A percentile compares a stretch with the other conserved stretches of the same genome.
phyloP scores from a whole-genome alignment of 129 eudicot genomes.

The Lonicera japonica region DNA sequence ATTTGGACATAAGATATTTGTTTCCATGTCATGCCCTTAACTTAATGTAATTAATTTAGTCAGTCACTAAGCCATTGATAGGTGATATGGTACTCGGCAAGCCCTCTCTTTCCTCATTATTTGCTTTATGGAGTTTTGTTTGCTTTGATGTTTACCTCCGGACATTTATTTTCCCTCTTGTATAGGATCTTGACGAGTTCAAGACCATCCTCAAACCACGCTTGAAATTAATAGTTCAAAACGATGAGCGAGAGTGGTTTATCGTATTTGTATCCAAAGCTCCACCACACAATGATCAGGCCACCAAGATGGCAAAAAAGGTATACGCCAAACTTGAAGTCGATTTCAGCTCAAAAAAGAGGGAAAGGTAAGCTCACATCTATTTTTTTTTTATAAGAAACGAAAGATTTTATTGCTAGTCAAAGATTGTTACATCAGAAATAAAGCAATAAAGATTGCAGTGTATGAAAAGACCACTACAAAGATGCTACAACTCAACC shows the following conservation, averaged over 20 bases:
- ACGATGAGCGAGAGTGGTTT: conserved; percentile 97
- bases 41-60: background rate
- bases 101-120: background rate
- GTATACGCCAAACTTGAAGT: conserved; percentile 89
- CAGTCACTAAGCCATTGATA: background rate
- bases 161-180: background rate
- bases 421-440: no score
- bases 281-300: conserved; percentile 63
- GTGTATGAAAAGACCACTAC: no score
- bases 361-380: conserved; percentile 61
- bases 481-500: no score
- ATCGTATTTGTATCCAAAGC: conserved; percentile 89
- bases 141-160: background rate
- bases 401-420: no score
- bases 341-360: conserved; percentile 87
- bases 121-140: background rate
- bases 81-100: background rate
- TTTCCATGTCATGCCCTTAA: background rate
- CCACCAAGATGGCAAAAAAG: conserved; percentile 76
- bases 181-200: conserved; percentile 91
- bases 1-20: background rate
- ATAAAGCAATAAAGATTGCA: no score
- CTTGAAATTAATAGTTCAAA: conserved; percentile 78
- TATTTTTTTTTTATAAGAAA: conserved; percentile 10
- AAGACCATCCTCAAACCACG: conserved; percentile 91